Evolutionary conservation across 495 filamentous ascomycete genomes (phyloP).

Genomic region (Neurospora tetrasperma): DNA sequence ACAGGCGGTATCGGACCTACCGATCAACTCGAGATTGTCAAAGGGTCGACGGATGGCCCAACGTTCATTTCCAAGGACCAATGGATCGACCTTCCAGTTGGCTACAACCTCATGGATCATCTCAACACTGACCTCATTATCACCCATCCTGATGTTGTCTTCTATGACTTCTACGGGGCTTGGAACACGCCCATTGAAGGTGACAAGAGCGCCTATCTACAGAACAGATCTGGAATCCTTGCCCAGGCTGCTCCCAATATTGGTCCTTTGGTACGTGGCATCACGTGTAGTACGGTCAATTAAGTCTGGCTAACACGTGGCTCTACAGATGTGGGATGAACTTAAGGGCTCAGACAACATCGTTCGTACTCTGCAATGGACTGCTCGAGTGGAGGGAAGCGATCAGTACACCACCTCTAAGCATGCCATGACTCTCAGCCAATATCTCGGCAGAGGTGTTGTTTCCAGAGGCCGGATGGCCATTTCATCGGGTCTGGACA

Average conservation of each 20-base stretch:
- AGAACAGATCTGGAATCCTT: slow-evolving; percentile 48
- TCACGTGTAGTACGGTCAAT: background rate
- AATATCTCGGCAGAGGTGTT: slow-evolving; percentile 54
- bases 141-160: slow-evolving; percentile 48
- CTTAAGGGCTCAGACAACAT: slow-evolving; percentile 51
- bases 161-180: slow-evolving; percentile 58
- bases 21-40: slow-evolving; percentile 49
- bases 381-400: slow-evolving; percentile 49
- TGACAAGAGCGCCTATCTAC: slow-evolving; percentile 28
- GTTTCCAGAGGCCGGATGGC: slow-evolving; percentile 51
- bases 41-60: slow-evolving; percentile 39
- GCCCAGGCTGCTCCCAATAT: slow-evolving; percentile 62
- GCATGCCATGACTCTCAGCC: slow-evolving; percentile 49
- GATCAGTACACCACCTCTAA: slow-evolving; percentile 24
- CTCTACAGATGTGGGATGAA: slow-evolving; percentile 40
- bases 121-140: slow-evolving; percentile 58
- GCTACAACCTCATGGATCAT: slow-evolving; percentile 64
- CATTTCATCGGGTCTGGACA: slow-evolving; percentile 44
- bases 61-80: slow-evolving; percentile 36
- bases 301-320: slow-evolving; percentile 9
- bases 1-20: slow-evolving; percentile 49
- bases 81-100: slow-evolving; percentile 69
- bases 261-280: slow-evolving; percentile 38
- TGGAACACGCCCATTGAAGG: slow-evolving; percentile 32
- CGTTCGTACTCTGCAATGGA: slow-evolving; percentile 55